Evolutionary conservation across 2,329 filamentous ascomycete species (phyloP), one percentile per base, ranked within the genome.

Genomic region (Venturia effusa): DNA sequence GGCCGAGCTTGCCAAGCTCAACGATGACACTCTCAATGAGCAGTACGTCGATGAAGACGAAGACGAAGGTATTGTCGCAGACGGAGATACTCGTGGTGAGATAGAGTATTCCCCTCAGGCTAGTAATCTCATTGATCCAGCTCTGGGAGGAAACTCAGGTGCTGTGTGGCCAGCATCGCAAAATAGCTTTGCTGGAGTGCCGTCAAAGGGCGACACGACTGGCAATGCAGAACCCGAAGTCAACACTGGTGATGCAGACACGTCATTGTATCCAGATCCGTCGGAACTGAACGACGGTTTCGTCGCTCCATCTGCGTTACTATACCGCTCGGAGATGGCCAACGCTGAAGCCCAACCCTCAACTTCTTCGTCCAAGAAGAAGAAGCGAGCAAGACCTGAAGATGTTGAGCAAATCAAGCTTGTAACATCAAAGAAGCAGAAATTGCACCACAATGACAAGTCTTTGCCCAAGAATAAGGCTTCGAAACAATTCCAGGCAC

Each of bases 1-100:
- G 68, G 84, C 83, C 4, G 80, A 84, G 57, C 72, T 70, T 37
- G 79, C 79, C 7, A 83, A 81, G 68, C 70, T 77, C 59, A 74
- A 74, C 51, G 77, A 81, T 66, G 75, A 77, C 6, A 71, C 76
- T 0, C 70, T 80, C 11, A 74, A 79, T 48, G 76, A 79, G 48
- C 75, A 80, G 30, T 75, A 79, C 61, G 72, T 76, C 41, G 76
- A 81, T 19, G 75, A 75, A 39, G 71, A 73, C 61, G 67, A 70
- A 11, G 63, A 45, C n/a, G 51, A 62, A 32, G 61, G 51, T 7
- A 63, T 63, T 30, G 61, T 57, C n/a, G 22, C 41, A 34, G 41
- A 68, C 48, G 30, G 51, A 32, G 64, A 41, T 30, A 63, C 71
- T 19, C 73, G 75, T 37, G 72, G 76, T 39, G 75, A 75, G 13